Base-by-base conservation (phyloP, 2,329 filamentous ascomycete genomes). In the Colletotrichum phormii region DNA sequence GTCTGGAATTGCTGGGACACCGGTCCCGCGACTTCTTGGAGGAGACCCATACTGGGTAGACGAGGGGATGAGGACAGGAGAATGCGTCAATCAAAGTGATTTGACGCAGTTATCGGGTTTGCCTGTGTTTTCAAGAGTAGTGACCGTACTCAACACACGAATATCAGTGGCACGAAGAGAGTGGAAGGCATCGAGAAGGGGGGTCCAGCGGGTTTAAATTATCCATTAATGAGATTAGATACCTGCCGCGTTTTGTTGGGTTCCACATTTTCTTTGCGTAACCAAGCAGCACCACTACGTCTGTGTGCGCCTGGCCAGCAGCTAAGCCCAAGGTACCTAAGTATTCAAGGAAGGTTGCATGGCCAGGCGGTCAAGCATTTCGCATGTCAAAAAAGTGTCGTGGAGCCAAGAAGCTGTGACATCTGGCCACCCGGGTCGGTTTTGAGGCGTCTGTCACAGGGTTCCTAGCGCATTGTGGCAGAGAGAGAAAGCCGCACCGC, bases 11-110 rank as follows among this genome's bases (percentile, higher is more conserved):
- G 83, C 76, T 87, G 84, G 80, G 83, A 83, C 82, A 87, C 80
- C 77, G 86, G 88, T 81, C 85, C 84, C 79, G 83, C 82, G 71
- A 87, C 77, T 46, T 89, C 84, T 76, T 90, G 86, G 74, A 91
- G 76, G 77, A 90, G 68, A 79, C 90, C 89, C 89, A 91, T 91
- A 49, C 15, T 63, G 70, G 51, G 58, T 18, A 65, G 55, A 35
- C 62, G 53, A 42, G 29, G 18, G 42, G 18, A 4, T n/a, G 65
- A 60, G 18, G 18, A 33, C 33, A n/a, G 35, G n/a, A 53, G 35
- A 26, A 35, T 31, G 18, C n/a, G 63, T 72, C 71, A 60, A 58
- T 72, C 53, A 61, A 31, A 37, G 22, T 37, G 37, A 22, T 35
- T 26, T 29, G 55, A 46, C 22, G 60, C 33, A 31, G 54, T 71